Conservation (phyloP, 257 asterid genomes). For the Catharanthus roseus region DNA sequence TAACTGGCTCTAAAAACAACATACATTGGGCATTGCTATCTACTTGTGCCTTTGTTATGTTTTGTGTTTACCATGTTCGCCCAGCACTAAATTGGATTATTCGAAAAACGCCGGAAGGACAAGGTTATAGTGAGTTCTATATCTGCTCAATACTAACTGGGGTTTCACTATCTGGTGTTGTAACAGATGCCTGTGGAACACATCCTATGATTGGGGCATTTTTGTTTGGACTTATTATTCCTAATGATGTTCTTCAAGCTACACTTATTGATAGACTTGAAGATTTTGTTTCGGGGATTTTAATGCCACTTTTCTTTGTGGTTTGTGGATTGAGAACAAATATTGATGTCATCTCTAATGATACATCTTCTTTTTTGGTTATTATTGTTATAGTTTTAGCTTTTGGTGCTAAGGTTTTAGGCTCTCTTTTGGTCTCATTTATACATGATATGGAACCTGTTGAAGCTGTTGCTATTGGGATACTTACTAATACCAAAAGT, state of each 20-base stretch:
- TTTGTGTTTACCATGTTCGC: slow-evolving; percentile 47
- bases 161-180: slow-evolving; percentile 41
- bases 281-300: slow-evolving; percentile 65
- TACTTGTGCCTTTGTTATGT: slow-evolving; percentile 29
- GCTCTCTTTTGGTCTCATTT: slow-evolving; percentile 33
- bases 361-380: slow-evolving; percentile 21
- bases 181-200: slow-evolving; percentile 67
- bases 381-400: slow-evolving; percentile 26
- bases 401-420: slow-evolving; percentile 41
- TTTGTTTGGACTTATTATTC: slow-evolving; percentile 67
- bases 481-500: slow-evolving; percentile 64
- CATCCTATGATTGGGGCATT: slow-evolving; percentile 94
- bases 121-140: slow-evolving; percentile 78
- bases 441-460: slow-evolving; percentile 29
- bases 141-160: slow-evolving; percentile 59
- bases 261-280: slow-evolving; percentile 62
- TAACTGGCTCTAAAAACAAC: slow-evolving; percentile 22
- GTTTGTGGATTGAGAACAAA: slow-evolving; percentile 76
- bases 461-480: slow-evolving; percentile 65
- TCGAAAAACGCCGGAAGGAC: slow-evolving; percentile 61
- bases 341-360: slow-evolving; percentile 17
- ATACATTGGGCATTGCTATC: slow-evolving; percentile 45
- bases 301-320: slow-evolving; percentile 73
- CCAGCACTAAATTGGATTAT: slow-evolving; percentile 67
- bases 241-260: slow-evolving; percentile 65